Percentiles rank a stretch among this genome's conserved stretches.
phyloP scores from a whole-genome alignment of 2,329 filamentous ascomycete genomes.

The Penicillium vulpinum region DNA sequence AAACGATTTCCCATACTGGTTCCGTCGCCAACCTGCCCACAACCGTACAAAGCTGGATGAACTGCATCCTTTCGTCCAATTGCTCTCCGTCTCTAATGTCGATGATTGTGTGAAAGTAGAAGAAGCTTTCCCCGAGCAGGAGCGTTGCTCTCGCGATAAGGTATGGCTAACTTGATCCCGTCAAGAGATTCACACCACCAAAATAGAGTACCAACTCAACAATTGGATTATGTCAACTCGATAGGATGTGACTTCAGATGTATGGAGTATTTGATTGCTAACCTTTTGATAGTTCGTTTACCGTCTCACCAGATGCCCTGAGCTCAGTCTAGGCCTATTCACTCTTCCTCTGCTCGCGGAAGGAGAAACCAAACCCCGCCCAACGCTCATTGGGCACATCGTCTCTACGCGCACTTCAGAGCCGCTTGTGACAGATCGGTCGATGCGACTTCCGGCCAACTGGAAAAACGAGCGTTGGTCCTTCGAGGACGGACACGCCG shows the following conservation, averaged over 20 bases:
- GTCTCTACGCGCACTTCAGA: slow-evolving; percentile 70
- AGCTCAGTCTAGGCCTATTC: slow-evolving; percentile 78
- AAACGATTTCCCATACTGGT: slow-evolving; percentile 43
- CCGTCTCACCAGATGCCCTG: slow-evolving; percentile 70
- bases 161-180: slow-evolving; percentile 40
- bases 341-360: slow-evolving; percentile 56
- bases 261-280: slow-evolving; percentile 5
- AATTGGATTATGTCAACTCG: background rate
- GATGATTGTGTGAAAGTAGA: slow-evolving; percentile 60
- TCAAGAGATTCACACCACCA: background rate
- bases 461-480: slow-evolving; percentile 57
- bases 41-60: slow-evolving; percentile 51
- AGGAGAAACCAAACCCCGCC: slow-evolving; percentile 61
- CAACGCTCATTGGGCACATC: slow-evolving; percentile 71
- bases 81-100: slow-evolving; percentile 59
- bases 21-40: slow-evolving; percentile 41
- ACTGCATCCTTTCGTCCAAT: slow-evolving; percentile 71
- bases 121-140: slow-evolving; percentile 59
- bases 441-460: slow-evolving; percentile 71
- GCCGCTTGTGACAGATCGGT: slow-evolving; percentile 66
- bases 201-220: background rate
- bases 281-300: slow-evolving; percentile 64
- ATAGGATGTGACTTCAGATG: background rate
- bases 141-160: slow-evolving; percentile 62
- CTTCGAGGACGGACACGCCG: slow-evolving; percentile 42